Conservation (phyloP, 768 basidiomycete species). For the Kwoniella europaea region DNA sequence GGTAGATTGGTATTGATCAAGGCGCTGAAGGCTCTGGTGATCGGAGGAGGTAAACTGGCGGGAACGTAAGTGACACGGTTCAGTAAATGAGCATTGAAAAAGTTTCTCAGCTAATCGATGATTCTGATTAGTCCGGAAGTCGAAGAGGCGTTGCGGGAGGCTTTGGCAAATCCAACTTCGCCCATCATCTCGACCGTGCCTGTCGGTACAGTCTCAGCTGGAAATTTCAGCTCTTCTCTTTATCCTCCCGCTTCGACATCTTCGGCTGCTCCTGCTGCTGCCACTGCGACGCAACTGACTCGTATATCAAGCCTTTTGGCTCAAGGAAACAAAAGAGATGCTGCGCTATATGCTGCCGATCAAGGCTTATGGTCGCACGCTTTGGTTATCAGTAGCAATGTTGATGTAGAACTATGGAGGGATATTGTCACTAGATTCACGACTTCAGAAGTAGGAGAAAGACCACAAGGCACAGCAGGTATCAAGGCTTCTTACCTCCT, state of each 20-base stretch:
- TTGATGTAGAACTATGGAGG: slow-evolving; percentile 93
- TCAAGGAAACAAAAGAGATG: slow-evolving; percentile 81
- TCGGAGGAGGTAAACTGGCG: slow-evolving; percentile 83
- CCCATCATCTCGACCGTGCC: slow-evolving; percentile 12
- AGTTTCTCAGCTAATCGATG: neutral
- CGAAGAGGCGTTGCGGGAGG: slow-evolving; percentile 75
- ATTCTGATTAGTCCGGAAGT: slow-evolving; percentile 64
- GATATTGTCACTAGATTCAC: slow-evolving; percentile 86
- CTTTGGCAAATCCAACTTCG: slow-evolving; percentile 59
- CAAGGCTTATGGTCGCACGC: slow-evolving; percentile 94
- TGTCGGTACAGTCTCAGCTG: slow-evolving; percentile 10
- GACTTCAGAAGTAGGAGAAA: slow-evolving; percentile 69
- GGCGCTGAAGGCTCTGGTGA: slow-evolving; percentile 77
- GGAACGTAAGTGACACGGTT: slow-evolving; percentile 72
- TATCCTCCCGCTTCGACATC: slow-evolving; percentile 22
- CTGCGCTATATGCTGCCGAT: slow-evolving; percentile 85
- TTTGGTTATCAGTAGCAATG: slow-evolving; percentile 86
- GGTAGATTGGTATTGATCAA: slow-evolving; percentile 76
- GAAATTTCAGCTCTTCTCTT: slow-evolving; percentile 19
- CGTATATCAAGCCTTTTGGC: slow-evolving; percentile 66
- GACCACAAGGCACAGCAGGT: slow-evolving; percentile 47
- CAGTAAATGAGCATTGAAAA: slow-evolving; percentile 2
- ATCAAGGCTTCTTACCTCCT: slow-evolving; percentile 70
- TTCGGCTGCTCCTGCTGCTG: slow-evolving; percentile 22
- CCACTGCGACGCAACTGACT: slow-evolving; percentile 28